Percentiles rank a stretch among this genome's conserved stretches.
These are phyloP conservation scores for Inonotus obliquus DNA, from an alignment of 1,284 basidiomycete species.

Conservation along the genomic window DNA sequence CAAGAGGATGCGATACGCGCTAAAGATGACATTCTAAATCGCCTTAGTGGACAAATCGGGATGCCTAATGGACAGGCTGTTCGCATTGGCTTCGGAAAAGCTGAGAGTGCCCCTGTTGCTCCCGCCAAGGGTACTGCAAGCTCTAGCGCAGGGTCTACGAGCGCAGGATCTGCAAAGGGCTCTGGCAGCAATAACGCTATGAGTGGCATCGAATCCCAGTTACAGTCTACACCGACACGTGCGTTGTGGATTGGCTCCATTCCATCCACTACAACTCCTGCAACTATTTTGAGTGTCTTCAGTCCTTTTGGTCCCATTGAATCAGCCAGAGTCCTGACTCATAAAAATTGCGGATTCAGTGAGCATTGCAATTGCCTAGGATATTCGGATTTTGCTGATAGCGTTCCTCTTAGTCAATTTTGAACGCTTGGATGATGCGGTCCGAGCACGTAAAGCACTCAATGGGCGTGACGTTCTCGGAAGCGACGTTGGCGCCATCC, in stretches of 20 bases:
- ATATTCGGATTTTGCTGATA: slow-evolving; percentile 13
- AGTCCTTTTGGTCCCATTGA: slow-evolving; percentile 97
- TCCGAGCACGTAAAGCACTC: slow-evolving; percentile 89
- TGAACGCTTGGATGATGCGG: slow-evolving; percentile 94
- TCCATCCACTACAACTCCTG: slow-evolving; percentile 88
- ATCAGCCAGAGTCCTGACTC: slow-evolving; percentile 90
- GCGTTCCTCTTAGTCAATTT: slow-evolving; percentile 72
- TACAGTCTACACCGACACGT: slow-evolving; percentile 84
- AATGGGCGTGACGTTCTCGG: slow-evolving; percentile 95
- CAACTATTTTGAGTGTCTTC: slow-evolving; percentile 88
- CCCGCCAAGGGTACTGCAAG: slow-evolving; percentile 71
- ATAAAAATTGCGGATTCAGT: slow-evolving; percentile 97
- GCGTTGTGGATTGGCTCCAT: slow-evolving; percentile 97
- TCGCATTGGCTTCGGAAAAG: slow-evolving; percentile 96
- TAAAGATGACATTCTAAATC: slow-evolving; percentile 93
- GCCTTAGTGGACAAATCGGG: slow-evolving; percentile 89
- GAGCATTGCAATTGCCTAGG: slow-evolving; percentile 31
- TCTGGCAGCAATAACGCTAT: slow-evolving; percentile 46
- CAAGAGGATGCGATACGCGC: slow-evolving; percentile 91
- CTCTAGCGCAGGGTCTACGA: slow-evolving; percentile 57
- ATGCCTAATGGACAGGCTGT: slow-evolving; percentile 92
- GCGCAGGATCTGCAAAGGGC: slow-evolving; percentile 47
- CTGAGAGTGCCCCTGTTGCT: slow-evolving; percentile 87
- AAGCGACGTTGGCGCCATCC: slow-evolving; percentile 91
- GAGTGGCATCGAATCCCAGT: slow-evolving; percentile 70